phyloP scores from a whole-genome alignment of 306 rosid genomes.

The Lathyrus tuberosus region DNA sequence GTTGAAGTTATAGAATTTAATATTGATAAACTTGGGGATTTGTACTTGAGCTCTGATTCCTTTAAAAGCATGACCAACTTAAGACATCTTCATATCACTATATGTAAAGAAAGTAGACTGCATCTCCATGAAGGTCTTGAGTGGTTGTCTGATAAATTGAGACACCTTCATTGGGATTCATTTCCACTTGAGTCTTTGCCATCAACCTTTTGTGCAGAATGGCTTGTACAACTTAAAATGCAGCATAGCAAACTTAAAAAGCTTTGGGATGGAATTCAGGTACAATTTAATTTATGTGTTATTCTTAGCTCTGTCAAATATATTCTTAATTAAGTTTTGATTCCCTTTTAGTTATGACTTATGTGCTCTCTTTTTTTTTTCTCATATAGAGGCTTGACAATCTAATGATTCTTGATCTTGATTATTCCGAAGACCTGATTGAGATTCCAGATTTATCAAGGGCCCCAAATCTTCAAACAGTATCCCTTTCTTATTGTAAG shows the following conservation, averaged over 20 bases:
- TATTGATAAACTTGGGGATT: not conserved
- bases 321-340: no score
- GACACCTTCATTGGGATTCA: not conserved
- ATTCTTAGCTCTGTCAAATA: no score
- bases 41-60: not conserved
- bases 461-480: not conserved
- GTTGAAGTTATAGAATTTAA: not conserved
- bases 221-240: not conserved
- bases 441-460: not conserved
- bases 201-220: not conserved
- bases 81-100: not conserved
- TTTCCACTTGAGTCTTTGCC: conserved; percentile 2
- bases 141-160: not conserved
- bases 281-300: not conserved
- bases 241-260: not conserved
- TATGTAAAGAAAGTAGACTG: not conserved
- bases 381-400: conserved; percentile 2
- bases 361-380: no score
- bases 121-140: not conserved
- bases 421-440: not conserved
- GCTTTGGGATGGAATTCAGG: conserved; percentile 31
- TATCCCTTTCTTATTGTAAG: fast-evolving
- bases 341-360: not conserved
- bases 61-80: conserved; percentile 2
- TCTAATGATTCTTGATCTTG: not conserved